phyloP scores from a whole-genome alignment of 352 stramenopile species.

The Blastocystis sp. region DNA sequence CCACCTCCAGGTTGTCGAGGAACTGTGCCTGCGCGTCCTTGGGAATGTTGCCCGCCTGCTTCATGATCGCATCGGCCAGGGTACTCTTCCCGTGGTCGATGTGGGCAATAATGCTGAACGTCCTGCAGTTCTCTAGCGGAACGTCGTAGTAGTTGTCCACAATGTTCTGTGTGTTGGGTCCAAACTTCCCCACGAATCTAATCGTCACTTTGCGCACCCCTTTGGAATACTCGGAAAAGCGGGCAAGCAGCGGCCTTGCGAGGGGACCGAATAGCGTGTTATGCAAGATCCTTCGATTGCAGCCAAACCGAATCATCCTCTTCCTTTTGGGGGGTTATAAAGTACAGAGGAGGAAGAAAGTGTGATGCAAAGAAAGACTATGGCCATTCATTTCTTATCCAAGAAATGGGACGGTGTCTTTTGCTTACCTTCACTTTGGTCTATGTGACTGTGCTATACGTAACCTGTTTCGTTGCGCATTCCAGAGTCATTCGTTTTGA shows the following conservation, averaged over 20 bases:
- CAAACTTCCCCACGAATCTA: conserved; percentile 51
- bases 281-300: not conserved
- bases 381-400: too few relatives aligned
- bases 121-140: conserved; percentile 77
- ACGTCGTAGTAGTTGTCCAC: conserved; percentile 74
- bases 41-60: conserved; percentile 77
- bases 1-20: conserved; percentile 76
- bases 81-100: conserved; percentile 86
- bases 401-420: too few relatives aligned
- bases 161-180: conserved; percentile 52
- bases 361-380: too few relatives aligned
- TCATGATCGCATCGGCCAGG: conserved; percentile 84
- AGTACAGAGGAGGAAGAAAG: too few relatives aligned
- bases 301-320: not conserved
- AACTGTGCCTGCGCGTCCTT: conserved; percentile 41
- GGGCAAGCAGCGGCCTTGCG: not conserved
- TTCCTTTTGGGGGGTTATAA: not conserved
- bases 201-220: not conserved
- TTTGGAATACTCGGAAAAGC: not conserved
- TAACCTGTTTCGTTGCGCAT: not conserved
- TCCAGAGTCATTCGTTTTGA: not conserved
- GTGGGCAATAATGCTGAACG: conserved; percentile 87
- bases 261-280: not conserved
- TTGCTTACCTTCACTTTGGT: not conserved
- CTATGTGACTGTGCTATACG: not conserved